Evolutionary conservation across 1,139 yeast genomes (phyloP).

Genomic region (Sugiyamaella pinicola): DNA sequence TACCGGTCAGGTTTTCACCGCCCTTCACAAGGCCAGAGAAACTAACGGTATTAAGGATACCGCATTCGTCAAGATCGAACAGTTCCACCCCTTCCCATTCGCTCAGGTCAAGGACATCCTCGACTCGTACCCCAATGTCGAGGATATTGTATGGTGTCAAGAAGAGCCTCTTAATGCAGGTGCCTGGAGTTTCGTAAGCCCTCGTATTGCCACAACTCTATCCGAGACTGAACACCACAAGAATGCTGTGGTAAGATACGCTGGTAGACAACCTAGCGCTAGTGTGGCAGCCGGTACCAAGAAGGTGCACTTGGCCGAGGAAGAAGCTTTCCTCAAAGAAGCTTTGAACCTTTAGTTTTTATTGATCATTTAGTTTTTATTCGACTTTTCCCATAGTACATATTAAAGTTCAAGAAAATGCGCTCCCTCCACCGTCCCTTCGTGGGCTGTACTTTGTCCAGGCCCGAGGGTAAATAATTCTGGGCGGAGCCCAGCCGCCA

Average conservation of each 20-base stretch:
- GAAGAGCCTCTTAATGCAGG: constrained; percentile 99
- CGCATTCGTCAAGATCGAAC: constrained; percentile 89
- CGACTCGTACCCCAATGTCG: constrained; percentile 75
- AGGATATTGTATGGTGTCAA: constrained; percentile 95
- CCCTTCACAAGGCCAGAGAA: constrained; percentile 86
- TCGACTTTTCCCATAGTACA: constrained; percentile 3
- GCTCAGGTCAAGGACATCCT: constrained; percentile 87
- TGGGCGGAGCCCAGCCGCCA: background rate
- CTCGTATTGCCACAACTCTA: constrained; percentile 77
- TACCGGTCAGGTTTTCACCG: constrained; percentile 93
- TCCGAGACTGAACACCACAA: constrained; percentile 71
- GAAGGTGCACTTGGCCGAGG: constrained; percentile 85
- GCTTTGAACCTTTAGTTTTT: constrained; percentile 38
- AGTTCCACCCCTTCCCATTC: constrained; percentile 98
- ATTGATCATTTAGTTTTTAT: constrained; percentile 2
- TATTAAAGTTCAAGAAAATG: no score
- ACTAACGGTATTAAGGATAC: constrained; percentile 74
- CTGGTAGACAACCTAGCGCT: constrained; percentile 98
- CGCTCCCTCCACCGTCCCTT: no score
- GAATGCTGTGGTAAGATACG: constrained; percentile 68
- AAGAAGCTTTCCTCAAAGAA: constrained; percentile 78
- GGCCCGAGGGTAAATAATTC: no score
- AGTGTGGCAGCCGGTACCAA: constrained; percentile 98
- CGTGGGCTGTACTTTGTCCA: background rate
- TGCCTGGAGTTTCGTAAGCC: constrained; percentile 74